Evolutionary conservation across 441 rosid species (phyloP), one percentile per base, ranked within the genome.

Genomic region (Pelargonium australe): DNA sequence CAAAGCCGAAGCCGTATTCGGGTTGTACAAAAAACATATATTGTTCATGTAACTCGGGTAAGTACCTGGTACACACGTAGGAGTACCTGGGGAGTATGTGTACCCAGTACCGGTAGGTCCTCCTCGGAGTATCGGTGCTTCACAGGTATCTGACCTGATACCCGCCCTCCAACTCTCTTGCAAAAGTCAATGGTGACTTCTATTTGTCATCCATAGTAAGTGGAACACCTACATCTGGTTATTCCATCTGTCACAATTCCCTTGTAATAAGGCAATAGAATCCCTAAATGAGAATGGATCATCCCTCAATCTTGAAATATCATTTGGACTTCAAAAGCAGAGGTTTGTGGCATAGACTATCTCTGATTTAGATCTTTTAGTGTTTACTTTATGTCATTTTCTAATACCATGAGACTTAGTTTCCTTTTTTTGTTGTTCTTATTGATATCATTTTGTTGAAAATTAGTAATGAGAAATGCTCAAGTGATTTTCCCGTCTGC

Each of bases 401-500:
- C 55, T 14, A 49, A 11, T 49, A 49, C 55, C 55, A 11, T 49
- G 16, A 10, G 55, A 49, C 1, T 28, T 28, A 2, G 34, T 12
- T 2, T 49, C 55, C n/a, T 44, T 8, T 44, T 2, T 9, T 44
- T 44, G 0, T 44, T 5, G 8, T 43, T 11, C 12, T 47, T 49
- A 12, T 49, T 49, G n/a, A 12, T 10, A 49, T 12, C 14, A 49
- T 49, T 49, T 3, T 49, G 1, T 49, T 49, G 55, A 31, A 44
- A 73, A 66, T 58, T 5, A 51, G 43, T 14, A 1, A 40, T 31
- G 6, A 19, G 53, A 60, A 67, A 43, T 7, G 49, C 45, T n/a
- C 17, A 17, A 63, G 13, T 64, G 65, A 34, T 70, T 57, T 70
- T 31, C 51, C 43, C 13, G 10, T 69, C 37, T 76, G 65, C 28